phyloP scores from a whole-genome alignment of 208 protist genomes.

The Trypanosoma platydactyli region DNA sequence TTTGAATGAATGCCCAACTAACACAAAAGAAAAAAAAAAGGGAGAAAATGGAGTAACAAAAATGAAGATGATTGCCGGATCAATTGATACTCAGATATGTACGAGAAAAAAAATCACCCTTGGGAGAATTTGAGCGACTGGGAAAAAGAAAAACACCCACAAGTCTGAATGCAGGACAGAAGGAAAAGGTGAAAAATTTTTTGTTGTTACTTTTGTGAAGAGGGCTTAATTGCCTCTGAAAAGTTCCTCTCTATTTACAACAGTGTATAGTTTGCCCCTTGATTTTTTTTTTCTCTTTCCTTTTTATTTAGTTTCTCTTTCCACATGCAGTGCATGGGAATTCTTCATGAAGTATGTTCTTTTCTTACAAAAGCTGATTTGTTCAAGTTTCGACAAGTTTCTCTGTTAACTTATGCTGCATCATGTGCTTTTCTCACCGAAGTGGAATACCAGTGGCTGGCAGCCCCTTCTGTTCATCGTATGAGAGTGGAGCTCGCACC shows the following conservation, averaged over 20 bases:
- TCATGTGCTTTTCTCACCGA: slow-evolving; percentile 31
- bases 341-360: slow-evolving; percentile 44
- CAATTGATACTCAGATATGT: slow-evolving; percentile 14
- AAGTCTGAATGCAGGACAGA: slow-evolving; percentile 4
- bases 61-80: neutral
- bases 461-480: slow-evolving; percentile 34
- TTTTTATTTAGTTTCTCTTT: slow-evolving; percentile 23
- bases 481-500: slow-evolving; percentile 53
- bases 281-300: slow-evolving; percentile 15
- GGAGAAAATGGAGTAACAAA: slow-evolving; percentile 15
- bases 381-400: slow-evolving; percentile 49
- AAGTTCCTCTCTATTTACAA: neutral
- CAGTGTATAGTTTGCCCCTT: neutral
- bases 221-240: neutral
- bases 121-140: neutral
- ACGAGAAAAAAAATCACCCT: neutral
- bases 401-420: slow-evolving; percentile 32
- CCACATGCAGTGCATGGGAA: slow-evolving; percentile 58
- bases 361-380: slow-evolving; percentile 50
- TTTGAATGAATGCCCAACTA: no score
- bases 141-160: neutral
- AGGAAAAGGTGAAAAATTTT: slow-evolving; percentile 7
- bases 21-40: slow-evolving; percentile 15
- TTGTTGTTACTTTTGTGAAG: neutral
- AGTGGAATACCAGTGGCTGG: slow-evolving; percentile 43